Evolutionary conservation across 192 early-diverging fungal species (phyloP), one percentile per base, ranked within the genome.

Genomic region (Gonapodya prolifera): DNA sequence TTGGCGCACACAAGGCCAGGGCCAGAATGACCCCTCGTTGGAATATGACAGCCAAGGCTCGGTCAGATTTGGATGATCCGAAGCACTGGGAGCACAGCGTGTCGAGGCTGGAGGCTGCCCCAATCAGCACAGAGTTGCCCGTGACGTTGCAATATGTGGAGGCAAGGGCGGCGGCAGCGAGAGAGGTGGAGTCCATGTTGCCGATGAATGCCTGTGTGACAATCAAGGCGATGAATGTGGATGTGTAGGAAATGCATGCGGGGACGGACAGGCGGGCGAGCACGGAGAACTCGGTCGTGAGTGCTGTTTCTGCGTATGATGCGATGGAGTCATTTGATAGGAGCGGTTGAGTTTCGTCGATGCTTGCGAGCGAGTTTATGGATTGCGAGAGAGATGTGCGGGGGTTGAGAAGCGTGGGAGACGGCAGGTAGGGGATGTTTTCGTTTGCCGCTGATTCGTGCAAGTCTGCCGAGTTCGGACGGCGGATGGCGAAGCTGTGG

Each of bases 121-220:
- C 71, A 29, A 73, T 73, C 28, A 73, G 13, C 8, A 73, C 32
- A 8, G 71, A 73, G 71, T 32, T 30, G 18, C 71, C 71, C 31
- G 71, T 73, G 8, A 73, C 71, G 31, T 73, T 73, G 71, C 71
- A 73, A 32, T 13, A 30, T 73, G 32, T 73, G 8, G 71, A 13
- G 16, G 71, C 45, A 23, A 61, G 45, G 45, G 45, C 45, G 23
- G 45, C 45, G 23, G 45, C 8, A 23, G 45, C 45, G 8, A 61
- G 45, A 16, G 45, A 61, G 8, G 23, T 16, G 8, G 45, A 61
- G 45, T 61, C 45, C 8, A 61, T 61, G 8, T 23, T 61, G 23
- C 45, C 45, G 8, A 61, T 61, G 45, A 61, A 61, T 16, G 45
- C 45, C 45, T 61, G 45, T 23, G 23, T 23, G 23, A 61, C 45